Base-by-base conservation (phyloP, 805 yeast genomes). In the Ogataea minuta region DNA sequence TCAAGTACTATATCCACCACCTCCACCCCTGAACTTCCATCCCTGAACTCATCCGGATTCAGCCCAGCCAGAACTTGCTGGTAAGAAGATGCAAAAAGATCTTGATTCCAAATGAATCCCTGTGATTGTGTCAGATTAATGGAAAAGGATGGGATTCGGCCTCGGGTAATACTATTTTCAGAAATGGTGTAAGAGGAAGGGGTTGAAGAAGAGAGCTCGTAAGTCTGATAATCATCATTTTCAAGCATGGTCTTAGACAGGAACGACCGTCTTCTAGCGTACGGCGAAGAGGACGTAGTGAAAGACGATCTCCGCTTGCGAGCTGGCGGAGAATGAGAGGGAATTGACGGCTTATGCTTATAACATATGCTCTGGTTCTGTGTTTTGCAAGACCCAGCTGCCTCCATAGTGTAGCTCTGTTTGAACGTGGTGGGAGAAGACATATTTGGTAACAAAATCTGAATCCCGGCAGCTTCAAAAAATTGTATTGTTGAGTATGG, bases 61-160 rank as follows among this genome's bases (percentile, higher is more conserved):
- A 56, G 39, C 0, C 63, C 62, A 1, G 70, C 71, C 32, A 69
- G 59, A 31, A 60, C 63, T 42, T 83, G 90, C 52, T 81, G 85
- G 56, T 77, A 79, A 20, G 81, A 79, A 2, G 81, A 68, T 2
- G 88, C 90, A 68, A 82, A 84, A 31, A 82, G 61, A 51, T 83
- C 90, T 53, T 83, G 90, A 56, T 84, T 83, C 76, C 87, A 84
- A 2, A 75, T 60, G 51, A 83, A 84, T 3, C 93, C 93, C 54
- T 84, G 90, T 23, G 82, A 73, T 51, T 81, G 84, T 16, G 67
- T 69, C 27, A 80, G 62, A 11, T 75, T 68, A 25, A 80, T 67
- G 11, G 71, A 64, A 39, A 54, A 68, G 1, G 64, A 48, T 6
- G 72, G 62, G n/a, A 57, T 49, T 21, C 54, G 45, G 28, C 45